phyloP scores from a whole-genome alignment of 345 rosid genomes.

The Corchorus capsularis region DNA sequence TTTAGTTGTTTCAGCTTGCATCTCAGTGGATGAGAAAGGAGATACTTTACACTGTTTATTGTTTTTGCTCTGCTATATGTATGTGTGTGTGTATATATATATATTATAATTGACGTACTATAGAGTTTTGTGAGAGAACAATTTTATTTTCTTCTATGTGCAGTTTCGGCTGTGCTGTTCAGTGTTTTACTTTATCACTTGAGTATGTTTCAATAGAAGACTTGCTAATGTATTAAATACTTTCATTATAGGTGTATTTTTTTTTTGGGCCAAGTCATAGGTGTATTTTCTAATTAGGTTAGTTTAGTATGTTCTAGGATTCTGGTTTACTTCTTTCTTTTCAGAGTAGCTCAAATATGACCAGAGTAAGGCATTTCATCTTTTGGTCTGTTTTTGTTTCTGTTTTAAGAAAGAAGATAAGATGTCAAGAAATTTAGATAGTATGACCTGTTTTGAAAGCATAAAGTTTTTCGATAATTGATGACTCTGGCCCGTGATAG shows the following conservation, averaged over 20 bases:
- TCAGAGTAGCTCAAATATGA: not conserved
- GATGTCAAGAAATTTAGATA: not conserved
- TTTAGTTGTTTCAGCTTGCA: slow-evolving; percentile 1
- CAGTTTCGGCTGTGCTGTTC: too few relatives aligned
- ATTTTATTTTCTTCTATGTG: not conserved
- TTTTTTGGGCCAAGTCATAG: not conserved
- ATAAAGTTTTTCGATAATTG: not conserved
- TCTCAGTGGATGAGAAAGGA: not conserved
- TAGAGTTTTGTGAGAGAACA: not conserved
- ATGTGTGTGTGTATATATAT: not conserved
- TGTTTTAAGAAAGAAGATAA: not conserved
- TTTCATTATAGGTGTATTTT: not conserved
- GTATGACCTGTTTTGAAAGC: not conserved
- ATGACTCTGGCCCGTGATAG: not conserved
- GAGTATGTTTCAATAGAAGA: not conserved
- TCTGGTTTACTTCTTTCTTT: not conserved
- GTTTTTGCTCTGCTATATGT: not conserved
- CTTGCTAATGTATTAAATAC: not conserved
- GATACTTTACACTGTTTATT: not conserved
- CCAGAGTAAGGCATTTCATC: not conserved
- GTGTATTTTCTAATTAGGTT: slow-evolving; percentile 1
- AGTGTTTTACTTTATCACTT: not conserved
- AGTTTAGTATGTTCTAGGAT: not conserved
- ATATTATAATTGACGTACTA: not conserved
- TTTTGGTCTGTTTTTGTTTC: not conserved